Base-by-base conservation (phyloP, 352 stramenopile genomes). In the Globisporangium echinulatum region DNA sequence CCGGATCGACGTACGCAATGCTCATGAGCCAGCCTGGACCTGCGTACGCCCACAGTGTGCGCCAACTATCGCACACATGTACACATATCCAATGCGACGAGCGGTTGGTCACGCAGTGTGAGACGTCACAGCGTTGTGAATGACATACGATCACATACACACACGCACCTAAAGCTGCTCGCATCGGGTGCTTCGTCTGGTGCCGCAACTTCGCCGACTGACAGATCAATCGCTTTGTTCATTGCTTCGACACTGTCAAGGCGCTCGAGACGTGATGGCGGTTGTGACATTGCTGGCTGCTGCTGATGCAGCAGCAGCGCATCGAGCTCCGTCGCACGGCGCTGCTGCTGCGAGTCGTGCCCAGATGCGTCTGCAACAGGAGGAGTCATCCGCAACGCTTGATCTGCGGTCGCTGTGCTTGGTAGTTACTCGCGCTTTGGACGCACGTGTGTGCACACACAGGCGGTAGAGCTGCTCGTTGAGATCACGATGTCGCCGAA, bases 1-100 rank as follows among this genome's bases (percentile, higher is more conserved):
- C 96, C 0, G 94, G 96, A 61, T 98, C 94, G 44, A 98, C 78
- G 70, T 98, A 98, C 47, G 95, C 94, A 51, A 98, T 97, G 67
- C 85, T 96, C 85, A 98, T 96, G 71, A 96, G 82, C 82, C 83
- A 96, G 0, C 87, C 87, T 0, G 85, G 85, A 9, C 86, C 86
- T 3, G 86, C 77, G 56, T 94, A 95, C 46, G 72, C 79, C 86
- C 86, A 95, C 19, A 95, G 58, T 33, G 81, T 89, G 49, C 67
- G 42, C 85, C 85, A 92, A 52, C 77, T 90, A 25, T 25, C 25
- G 25, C 25, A 2, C 25, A 42, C 49, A 68, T 25, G 8, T 9
- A 25, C n/a, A 33, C 19, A 17, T 43, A 46, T 3, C 19, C 10
- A 52, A 5, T 5, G 15, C 2, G 25, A 19, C 8, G 9, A 4